A percentile compares a stretch with the other conserved stretches of the same genome.
phyloP scores from a whole-genome alignment of 805 yeast genomes.

The Pichia occidentalis region DNA sequence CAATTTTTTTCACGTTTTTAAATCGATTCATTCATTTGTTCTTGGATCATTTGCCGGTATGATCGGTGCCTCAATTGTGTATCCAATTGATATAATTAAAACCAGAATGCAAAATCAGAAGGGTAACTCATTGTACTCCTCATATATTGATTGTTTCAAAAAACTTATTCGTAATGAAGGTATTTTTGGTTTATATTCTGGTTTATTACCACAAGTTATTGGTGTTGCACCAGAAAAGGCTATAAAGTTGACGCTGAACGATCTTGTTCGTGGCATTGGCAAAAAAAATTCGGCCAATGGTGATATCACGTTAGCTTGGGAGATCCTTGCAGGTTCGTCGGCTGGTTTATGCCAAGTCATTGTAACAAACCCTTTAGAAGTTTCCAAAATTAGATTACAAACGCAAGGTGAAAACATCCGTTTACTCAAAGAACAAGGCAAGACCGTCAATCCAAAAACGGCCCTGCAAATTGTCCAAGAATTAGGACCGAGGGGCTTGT shows the following conservation, averaged over 20 bases:
- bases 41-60: constrained; percentile 96
- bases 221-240: constrained; percentile 99
- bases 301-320: constrained; percentile 49
- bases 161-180: constrained; percentile 79
- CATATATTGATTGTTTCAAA: constrained; percentile 78
- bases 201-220: constrained; percentile 86
- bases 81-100: constrained; percentile 93
- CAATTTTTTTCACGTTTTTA: constrained; percentile 60
- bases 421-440: constrained; percentile 31
- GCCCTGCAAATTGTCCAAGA: constrained; percentile 71
- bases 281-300: constrained; percentile 45
- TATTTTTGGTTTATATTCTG: constrained; percentile 78
- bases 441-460: constrained; percentile 33
- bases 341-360: constrained; percentile 97
- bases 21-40: constrained; percentile 78
- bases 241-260: constrained; percentile 90
- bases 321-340: constrained; percentile 80
- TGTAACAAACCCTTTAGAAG: constrained; percentile 93
- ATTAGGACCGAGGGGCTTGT: constrained; percentile 78
- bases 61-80: constrained; percentile 95
- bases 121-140: constrained; percentile 59
- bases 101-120: constrained; percentile 97
- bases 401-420: constrained; percentile 70
- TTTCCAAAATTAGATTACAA: constrained; percentile 90
- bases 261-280: constrained; percentile 69